These are phyloP conservation scores for Pichia eremophila DNA, from an alignment of 805 yeast species.

Conservation along the genomic window DNA sequence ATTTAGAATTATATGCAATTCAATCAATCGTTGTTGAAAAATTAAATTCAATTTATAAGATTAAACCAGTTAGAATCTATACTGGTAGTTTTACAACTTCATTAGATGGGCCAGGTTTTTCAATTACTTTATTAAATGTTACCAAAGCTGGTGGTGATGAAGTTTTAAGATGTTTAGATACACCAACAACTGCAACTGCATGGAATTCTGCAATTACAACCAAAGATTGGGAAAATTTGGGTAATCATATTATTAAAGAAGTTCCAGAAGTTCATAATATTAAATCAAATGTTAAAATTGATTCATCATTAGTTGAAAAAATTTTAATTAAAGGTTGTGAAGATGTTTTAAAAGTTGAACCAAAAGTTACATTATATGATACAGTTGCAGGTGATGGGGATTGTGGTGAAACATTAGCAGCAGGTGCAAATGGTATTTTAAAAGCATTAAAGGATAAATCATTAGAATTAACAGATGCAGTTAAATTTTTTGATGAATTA, in stretches of 20 bases:
- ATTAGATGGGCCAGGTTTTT: conserved; percentile 85
- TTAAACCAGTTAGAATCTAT: conserved; percentile 58
- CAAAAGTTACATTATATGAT: conserved; percentile 75
- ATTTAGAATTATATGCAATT: conserved; percentile 67
- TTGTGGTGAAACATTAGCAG: conserved; percentile 84
- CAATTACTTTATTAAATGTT: conserved; percentile 70
- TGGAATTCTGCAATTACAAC: conserved; percentile 49
- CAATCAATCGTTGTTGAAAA: conserved; percentile 47
- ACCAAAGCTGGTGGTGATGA: conserved; percentile 39
- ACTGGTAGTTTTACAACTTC: conserved; percentile 83
- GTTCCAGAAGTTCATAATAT: conserved; percentile 14
- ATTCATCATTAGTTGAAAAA: conserved; percentile 21
- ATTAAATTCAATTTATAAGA: conserved; percentile 42
- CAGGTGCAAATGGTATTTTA: conserved; percentile 70
- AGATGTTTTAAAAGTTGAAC: conserved; percentile 54
- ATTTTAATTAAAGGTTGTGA: conserved; percentile 43
- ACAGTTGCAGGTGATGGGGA: conserved; percentile 95
- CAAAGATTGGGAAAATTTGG: conserved; percentile 13
- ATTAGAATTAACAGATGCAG: conserved; percentile 38
- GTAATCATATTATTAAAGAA: conserved; percentile 18
- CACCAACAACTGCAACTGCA: conserved; percentile 70
- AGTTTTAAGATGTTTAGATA: conserved; percentile 52
- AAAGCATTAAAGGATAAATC: conserved; percentile 35
- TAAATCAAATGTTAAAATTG: conserved; percentile 21
- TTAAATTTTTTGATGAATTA: conserved; percentile 53